phyloP scores from a whole-genome alignment of 768 basidiomycete genomes.

The Exsudoporus frostii region DNA sequence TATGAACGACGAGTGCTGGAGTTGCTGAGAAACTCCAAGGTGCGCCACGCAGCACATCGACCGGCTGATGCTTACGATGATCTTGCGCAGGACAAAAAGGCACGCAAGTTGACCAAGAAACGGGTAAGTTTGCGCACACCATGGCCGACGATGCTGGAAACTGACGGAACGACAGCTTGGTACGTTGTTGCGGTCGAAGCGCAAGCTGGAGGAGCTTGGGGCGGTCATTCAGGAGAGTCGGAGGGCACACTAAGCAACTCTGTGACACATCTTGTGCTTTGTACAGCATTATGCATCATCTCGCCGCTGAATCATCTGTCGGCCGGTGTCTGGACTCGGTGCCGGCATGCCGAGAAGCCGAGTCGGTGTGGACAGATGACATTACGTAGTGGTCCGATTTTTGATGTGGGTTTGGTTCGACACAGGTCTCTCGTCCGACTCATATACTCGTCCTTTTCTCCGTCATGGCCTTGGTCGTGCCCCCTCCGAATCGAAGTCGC shows the following conservation, averaged over 20 bases:
- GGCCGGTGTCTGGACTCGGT: neutral
- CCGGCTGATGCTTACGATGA: neutral
- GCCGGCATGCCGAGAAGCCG: conserved; percentile 24
- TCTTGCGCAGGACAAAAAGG: conserved; percentile 87
- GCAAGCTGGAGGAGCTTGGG: conserved; percentile 96
- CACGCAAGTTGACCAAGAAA: conserved; percentile 98
- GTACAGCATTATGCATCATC: neutral
- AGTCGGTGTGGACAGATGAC: neutral
- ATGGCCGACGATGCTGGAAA: neutral
- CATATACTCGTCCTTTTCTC: neutral
- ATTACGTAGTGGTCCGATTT: conserved; percentile 27
- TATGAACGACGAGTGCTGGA: conserved; percentile 99
- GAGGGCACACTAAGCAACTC: conserved; percentile 51
- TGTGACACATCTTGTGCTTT: neutral
- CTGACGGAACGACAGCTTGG: conserved; percentile 61
- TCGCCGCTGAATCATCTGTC: conserved; percentile 12
- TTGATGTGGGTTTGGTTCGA: conserved; percentile 12
- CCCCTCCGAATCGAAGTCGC: conserved; percentile 47
- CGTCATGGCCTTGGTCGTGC: conserved; percentile 34
- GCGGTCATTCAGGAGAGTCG: conserved; percentile 92
- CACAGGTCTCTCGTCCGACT: neutral
- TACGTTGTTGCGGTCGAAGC: conserved; percentile 96
- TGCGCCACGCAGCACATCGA: conserved; percentile 33
- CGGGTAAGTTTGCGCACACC: conserved; percentile 59
- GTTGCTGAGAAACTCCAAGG: conserved; percentile 95